Percentiles rank a stretch among this genome's conserved stretches.
Conservation (phyloP, 169 alveolate genomes). For the Hepatocystis sp. region DNA sequence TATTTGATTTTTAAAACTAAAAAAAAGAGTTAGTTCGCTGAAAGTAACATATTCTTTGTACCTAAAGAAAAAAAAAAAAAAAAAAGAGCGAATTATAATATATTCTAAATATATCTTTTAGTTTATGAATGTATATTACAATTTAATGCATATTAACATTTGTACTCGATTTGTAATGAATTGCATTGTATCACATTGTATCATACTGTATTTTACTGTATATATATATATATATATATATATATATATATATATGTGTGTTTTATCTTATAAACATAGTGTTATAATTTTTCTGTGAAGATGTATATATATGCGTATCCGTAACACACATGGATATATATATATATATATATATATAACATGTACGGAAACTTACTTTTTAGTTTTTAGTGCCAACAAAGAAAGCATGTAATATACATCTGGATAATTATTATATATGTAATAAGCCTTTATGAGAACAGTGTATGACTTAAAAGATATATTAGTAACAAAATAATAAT, state of each 20-base stretch:
- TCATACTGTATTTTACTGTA: too few species aligned
- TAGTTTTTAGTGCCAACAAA: slow-evolving; percentile 19
- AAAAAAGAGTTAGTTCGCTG: slow-evolving; percentile 60
- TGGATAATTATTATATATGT: slow-evolving; percentile 43
- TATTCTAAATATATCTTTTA: too few species aligned
- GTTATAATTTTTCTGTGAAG: too few species aligned
- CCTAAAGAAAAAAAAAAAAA: slow-evolving; percentile 11
- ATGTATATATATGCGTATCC: too few species aligned
- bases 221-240: too few species aligned
- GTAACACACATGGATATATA: too few species aligned
- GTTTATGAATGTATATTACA: too few species aligned
- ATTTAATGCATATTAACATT: too few species aligned
- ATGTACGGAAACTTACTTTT: slow-evolving; percentile 11
- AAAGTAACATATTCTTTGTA: slow-evolving; percentile 51
- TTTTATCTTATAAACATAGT: too few species aligned
- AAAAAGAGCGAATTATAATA: not conserved
- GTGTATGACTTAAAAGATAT: slow-evolving; percentile 26
- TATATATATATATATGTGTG: too few species aligned
- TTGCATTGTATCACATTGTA: too few species aligned
- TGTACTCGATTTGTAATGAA: too few species aligned
- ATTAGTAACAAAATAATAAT: slow-evolving; percentile 37
- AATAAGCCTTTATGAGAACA: slow-evolving; percentile 36
- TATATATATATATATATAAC: slow-evolving; percentile 6
- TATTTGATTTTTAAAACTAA: slow-evolving; percentile 31
- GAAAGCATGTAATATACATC: slow-evolving; percentile 53